Evolutionary conservation across 257 asterid genomes (phyloP), one percentile per base, ranked within the genome.

Genomic region (Solanum virginianum): DNA sequence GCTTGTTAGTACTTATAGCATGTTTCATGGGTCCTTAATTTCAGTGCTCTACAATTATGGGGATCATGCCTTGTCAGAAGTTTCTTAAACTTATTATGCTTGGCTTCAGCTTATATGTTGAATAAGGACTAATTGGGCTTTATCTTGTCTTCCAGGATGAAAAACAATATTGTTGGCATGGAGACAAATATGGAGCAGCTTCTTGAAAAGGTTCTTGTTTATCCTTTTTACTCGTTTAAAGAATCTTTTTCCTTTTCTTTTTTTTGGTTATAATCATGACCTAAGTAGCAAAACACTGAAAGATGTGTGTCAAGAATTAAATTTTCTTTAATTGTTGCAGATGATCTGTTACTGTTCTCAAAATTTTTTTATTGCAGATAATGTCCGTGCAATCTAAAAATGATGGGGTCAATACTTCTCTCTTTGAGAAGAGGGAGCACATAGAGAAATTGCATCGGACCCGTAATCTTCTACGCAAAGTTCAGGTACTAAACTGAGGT

Each of bases 131-230:
- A 17, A 29, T 17, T 79, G 47, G 49, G 49, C 54, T 79, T 77
- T 53, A 7, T 79, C 29, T 79, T 51, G 26, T 79, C 83, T 71
- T 88, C 62, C 92, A 97, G 99, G 96, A 97, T 97, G 99, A 97
- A 97, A 85, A 97, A 90, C 70, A 97, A 97, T 86, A 97, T 97
- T 87, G 94, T 92, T 79, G 99, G 99, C 88, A 97, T 95, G 97
- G 99, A 97, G 90, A 86, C 97, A 82, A 97, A 93, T 90, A 97
- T 97, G 99, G 99, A 95, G 86, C 98, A 94, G 90, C 99, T 97
- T 89, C 98, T 97, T 89, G 93, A 94, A 85, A 97, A 97, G 99
- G 99, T 97, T 91, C 87, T 90, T 88, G 87, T 82, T 93, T 77
- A 81, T 74, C 85, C 43, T 29, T 82, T 81, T 24, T 18, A 51